Evolutionary conservation across 306 rosid species (phyloP).

Genomic region (Lagenaria siceraria): DNA sequence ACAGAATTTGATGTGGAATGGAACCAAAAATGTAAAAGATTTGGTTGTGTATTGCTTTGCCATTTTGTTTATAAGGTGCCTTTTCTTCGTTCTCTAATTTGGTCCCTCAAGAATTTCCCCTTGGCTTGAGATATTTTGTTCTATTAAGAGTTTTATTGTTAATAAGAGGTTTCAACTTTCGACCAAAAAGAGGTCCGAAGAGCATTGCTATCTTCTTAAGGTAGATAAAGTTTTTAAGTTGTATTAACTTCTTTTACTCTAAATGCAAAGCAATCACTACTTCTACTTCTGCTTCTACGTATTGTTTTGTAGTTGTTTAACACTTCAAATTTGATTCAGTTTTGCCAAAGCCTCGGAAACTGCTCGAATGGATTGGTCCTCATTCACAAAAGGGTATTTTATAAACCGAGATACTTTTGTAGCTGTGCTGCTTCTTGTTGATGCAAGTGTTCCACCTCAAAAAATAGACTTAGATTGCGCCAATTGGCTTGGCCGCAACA

Average conservation of each 20-base stretch:
- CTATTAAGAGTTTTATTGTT: neutral
- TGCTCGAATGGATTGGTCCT: conserved; percentile 75
- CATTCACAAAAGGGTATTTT: conserved; percentile 90
- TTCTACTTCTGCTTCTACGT: neutral
- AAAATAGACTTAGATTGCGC: conserved; percentile 87
- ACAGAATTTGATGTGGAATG: neutral
- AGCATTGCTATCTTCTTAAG: neutral
- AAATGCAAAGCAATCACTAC: neutral
- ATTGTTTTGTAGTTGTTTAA: neutral
- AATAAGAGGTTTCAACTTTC: neutral
- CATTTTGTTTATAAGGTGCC: neutral
- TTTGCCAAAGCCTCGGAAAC: conserved; percentile 79
- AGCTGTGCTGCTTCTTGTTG: conserved; percentile 68
- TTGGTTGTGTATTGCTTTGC: neutral
- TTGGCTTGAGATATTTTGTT: neutral
- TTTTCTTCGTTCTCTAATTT: neutral
- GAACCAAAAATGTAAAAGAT: neutral
- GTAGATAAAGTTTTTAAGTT: neutral
- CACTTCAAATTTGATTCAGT: conserved; percentile 28
- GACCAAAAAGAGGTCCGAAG: neutral
- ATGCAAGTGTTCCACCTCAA: conserved; percentile 93
- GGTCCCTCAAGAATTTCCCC: neutral
- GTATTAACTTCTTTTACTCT: neutral
- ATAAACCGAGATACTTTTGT: conserved; percentile 60
- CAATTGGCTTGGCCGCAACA: conserved; percentile 86